Evolutionary conservation across 192 early-diverging fungal species (phyloP).

Genomic region (Coemansia sp.): DNA sequence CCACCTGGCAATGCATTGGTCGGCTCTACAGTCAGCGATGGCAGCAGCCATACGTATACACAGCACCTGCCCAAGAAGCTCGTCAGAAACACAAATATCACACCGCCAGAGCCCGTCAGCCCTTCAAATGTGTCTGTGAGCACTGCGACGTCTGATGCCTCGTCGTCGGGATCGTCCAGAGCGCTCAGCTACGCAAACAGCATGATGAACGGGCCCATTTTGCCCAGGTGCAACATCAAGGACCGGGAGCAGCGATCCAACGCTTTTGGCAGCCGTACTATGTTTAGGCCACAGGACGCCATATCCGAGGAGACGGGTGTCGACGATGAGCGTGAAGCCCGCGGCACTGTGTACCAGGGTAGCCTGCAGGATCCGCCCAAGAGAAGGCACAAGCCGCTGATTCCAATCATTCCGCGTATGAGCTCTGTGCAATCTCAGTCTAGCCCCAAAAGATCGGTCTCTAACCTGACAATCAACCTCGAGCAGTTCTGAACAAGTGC

Average conservation of each 20-base stretch:
- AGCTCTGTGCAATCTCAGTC: slow-evolving; percentile 6
- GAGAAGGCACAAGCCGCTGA: too few species aligned
- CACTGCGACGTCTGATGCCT: slow-evolving; percentile 11
- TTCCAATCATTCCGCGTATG: slow-evolving; percentile 3
- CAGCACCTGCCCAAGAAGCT: too few species aligned
- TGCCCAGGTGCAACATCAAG: slow-evolving; percentile 21
- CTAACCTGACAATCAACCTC: slow-evolving; percentile 27
- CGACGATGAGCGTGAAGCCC: too few species aligned
- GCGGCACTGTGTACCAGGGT: too few species aligned
- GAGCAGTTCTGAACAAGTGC: too few species aligned
- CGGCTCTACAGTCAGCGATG: neutral
- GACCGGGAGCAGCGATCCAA: too few species aligned
- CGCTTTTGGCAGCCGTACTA: slow-evolving; percentile 4
- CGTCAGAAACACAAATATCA: too few species aligned
- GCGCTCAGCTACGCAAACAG: slow-evolving; percentile 19
- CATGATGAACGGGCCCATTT: slow-evolving; percentile 26
- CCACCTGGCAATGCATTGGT: slow-evolving; percentile 10
- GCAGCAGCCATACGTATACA: too few species aligned
- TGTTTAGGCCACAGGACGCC: slow-evolving; percentile 21
- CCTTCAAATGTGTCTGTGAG: slow-evolving; percentile 10
- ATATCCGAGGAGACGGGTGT: slow-evolving; percentile 1
- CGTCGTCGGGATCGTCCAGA: slow-evolving; percentile 7
- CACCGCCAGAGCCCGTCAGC: slow-evolving; percentile 2
- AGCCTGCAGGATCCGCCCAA: too few species aligned
- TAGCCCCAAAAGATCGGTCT: slow-evolving; percentile 6